Conservation (phyloP, 176 grass and related monocot genomes). For the Avena atlantica region DNA sequence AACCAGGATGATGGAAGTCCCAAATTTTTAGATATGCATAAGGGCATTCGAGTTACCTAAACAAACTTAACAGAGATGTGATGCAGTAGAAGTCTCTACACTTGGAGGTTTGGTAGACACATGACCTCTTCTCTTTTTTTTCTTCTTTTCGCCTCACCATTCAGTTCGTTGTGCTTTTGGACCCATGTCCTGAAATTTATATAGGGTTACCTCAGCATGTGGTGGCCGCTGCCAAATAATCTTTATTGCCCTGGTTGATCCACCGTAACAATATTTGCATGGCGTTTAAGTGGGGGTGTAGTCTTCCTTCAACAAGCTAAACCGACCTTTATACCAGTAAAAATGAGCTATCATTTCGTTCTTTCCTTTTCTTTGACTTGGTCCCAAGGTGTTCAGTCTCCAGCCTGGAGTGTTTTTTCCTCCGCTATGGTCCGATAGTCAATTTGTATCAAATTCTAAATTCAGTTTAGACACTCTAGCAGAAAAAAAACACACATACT, state of each 20-base stretch:
- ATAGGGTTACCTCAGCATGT: neutral
- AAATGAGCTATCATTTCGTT: neutral
- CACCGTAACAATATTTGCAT: conserved; percentile 4
- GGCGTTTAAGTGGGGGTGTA: neutral
- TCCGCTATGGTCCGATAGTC: no score
- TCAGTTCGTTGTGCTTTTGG: neutral
- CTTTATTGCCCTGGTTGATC: neutral
- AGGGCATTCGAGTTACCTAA: neutral
- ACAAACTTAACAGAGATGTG: neutral
- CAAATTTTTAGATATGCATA: neutral
- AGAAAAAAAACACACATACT: no score
- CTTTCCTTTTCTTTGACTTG: neutral
- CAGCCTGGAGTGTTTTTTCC: no score
- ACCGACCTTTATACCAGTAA: neutral
- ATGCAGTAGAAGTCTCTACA: neutral
- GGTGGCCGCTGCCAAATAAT: neutral
- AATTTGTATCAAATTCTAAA: no score
- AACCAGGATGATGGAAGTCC: neutral
- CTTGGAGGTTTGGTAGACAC: neutral
- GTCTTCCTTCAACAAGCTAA: conserved; percentile 14
- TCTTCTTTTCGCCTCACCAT: neutral
- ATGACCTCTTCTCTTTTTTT: neutral
- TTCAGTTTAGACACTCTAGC: no score
- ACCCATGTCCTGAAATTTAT: neutral
- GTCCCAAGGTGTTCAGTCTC: neutral